Evolutionary conservation across 2,329 filamentous ascomycete genomes (phyloP).

Genomic region (Leptosphaerulina australis): DNA sequence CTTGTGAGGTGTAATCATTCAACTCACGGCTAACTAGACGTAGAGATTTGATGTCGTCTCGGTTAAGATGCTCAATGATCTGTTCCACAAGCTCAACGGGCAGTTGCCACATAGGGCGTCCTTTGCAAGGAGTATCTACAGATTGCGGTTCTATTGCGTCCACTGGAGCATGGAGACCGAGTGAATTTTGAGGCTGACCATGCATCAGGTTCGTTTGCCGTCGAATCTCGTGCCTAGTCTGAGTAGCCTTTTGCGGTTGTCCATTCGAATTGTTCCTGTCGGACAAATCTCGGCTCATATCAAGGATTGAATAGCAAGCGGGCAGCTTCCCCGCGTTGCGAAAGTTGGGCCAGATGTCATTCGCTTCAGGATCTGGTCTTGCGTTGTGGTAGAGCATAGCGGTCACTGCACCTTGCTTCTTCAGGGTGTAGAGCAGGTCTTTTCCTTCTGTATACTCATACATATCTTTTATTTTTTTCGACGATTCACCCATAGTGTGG

Average conservation of each 20-base stretch:
- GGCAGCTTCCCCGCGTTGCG: constrained; percentile 37
- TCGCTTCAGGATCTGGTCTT: constrained; percentile 31
- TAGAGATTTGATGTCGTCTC: constrained; percentile 64
- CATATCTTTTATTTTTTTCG: constrained; percentile 31
- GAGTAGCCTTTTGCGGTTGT: constrained; percentile 1
- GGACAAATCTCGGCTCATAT: constrained; percentile 7
- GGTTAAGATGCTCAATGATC: constrained; percentile 62
- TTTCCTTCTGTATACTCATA: constrained; percentile 22
- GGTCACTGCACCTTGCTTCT: constrained; percentile 31
- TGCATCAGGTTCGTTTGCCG: not conserved
- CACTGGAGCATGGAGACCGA: no score
- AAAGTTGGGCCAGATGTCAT: constrained; percentile 47
- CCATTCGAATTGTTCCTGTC: not conserved
- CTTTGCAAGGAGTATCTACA: not conserved
- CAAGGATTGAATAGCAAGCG: constrained; percentile 31
- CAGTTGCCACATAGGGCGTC: constrained; percentile 53
- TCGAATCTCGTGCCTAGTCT: not conserved
- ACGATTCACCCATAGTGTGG: constrained; percentile 1
- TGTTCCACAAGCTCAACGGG: constrained; percentile 68
- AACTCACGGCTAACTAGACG: constrained; percentile 67
- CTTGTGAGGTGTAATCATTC: constrained; percentile 62
- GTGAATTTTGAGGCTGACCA: no score
- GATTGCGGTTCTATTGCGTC: not conserved
- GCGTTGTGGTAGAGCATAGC: constrained; percentile 30
- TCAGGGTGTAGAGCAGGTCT: constrained; percentile 22